phyloP scores from a whole-genome alignment of 208 protist species.

The Acanthamoeba castellanii region DNA sequence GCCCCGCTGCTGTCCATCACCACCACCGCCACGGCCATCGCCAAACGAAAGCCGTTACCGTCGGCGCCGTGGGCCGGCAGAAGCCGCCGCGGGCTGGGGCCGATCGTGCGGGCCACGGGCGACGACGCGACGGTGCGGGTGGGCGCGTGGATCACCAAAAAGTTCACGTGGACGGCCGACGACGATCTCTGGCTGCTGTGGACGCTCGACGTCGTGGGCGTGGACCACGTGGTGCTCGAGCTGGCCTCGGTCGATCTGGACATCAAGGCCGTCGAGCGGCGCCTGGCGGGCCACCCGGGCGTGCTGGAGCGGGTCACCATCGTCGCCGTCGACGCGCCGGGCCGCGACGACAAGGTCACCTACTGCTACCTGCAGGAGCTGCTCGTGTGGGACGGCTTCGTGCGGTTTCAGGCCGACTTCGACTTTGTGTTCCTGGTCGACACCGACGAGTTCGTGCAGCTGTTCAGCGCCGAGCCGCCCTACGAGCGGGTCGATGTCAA shows the following conservation, averaged over 20 bases:
- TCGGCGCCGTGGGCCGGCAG: not conserved
- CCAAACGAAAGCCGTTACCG: not conserved
- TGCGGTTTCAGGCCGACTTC: not conserved
- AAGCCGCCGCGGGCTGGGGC: not conserved
- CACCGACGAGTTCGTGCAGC: slow-evolving; percentile 30
- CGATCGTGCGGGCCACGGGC: not conserved
- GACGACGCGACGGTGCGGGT: not conserved
- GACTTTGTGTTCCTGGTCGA: not conserved
- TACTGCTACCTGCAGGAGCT: not conserved
- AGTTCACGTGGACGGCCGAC: not conserved
- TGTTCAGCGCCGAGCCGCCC: not conserved
- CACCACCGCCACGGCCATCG: not conserved
- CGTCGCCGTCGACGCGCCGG: not conserved
- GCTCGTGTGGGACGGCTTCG: not conserved
- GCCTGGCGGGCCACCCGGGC: not conserved
- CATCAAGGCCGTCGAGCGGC: not conserved
- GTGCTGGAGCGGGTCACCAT: not conserved
- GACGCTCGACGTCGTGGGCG: slow-evolving; percentile 35
- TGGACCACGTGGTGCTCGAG: not conserved
- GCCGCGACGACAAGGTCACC: not conserved
- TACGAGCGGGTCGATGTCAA: not conserved
- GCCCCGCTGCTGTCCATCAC: not conserved
- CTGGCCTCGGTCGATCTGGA: not conserved
- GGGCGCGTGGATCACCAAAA: not conserved
- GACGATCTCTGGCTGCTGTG: slow-evolving; percentile 41